phyloP scores from a whole-genome alignment of 192 early-diverging fungal species.

The Dimargaris cristalligena region DNA sequence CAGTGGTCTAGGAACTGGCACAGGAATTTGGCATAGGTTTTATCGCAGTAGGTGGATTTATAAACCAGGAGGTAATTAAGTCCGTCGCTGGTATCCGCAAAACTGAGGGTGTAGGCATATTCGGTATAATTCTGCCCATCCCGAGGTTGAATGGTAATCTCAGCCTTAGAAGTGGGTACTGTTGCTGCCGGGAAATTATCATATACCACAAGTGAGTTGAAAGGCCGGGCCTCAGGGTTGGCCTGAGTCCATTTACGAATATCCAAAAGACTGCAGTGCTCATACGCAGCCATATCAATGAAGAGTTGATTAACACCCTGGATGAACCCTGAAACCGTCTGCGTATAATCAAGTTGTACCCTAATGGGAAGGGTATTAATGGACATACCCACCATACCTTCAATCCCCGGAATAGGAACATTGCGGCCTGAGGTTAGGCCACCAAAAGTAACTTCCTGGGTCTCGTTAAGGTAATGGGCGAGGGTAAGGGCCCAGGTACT shows the following conservation, averaged over 20 bases:
- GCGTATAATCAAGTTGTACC: background rate
- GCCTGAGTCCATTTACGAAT: background rate
- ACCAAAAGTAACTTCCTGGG: background rate
- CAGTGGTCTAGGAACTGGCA: background rate
- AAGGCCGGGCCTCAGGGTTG: background rate
- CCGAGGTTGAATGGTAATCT: background rate
- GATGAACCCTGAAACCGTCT: background rate
- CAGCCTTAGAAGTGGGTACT: too few species aligned
- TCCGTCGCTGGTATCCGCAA: background rate
- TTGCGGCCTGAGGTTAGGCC: background rate
- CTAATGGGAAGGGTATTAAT: constrained; percentile 8
- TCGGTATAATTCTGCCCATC: constrained; percentile 3
- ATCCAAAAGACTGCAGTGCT: constrained; percentile 1
- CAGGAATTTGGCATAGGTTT: background rate
- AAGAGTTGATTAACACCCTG: background rate
- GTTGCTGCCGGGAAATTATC: background rate
- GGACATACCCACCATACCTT: background rate
- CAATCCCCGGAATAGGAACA: background rate
- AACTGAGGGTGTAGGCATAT: background rate
- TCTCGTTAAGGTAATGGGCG: background rate
- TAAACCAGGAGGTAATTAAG: background rate
- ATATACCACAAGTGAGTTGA: background rate
- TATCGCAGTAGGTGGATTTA: background rate
- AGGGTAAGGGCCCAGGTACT: background rate
- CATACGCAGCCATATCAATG: background rate